A percentile compares a stretch with the other conserved stretches of the same genome.
Conservation (phyloP, 257 asterid species). For the Plantago elongata region DNA sequence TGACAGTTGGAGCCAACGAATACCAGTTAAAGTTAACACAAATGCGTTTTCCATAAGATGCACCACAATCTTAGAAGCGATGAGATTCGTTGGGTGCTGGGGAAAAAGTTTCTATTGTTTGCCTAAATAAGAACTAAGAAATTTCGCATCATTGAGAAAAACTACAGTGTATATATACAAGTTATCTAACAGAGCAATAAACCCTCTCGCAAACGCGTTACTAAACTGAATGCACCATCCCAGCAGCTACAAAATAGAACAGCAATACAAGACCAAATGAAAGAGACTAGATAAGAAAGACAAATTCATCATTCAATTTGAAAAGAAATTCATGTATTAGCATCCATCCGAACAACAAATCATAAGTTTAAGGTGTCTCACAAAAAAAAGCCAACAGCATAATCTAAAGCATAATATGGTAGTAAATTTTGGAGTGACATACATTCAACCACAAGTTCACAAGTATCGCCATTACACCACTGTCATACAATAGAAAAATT, state of each 20-base stretch:
- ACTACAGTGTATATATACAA: neutral
- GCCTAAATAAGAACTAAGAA: neutral
- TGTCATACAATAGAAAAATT: neutral
- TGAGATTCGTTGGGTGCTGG: too few relatives aligned
- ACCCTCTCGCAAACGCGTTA: neutral
- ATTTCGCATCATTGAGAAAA: neutral
- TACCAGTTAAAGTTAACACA: neutral
- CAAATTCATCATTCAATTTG: neutral
- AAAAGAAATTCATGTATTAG: too few relatives aligned
- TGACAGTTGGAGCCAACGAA: neutral
- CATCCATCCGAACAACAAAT: too few relatives aligned
- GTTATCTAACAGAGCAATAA: neutral
- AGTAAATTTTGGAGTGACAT: constrained; percentile 11
- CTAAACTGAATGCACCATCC: too few relatives aligned
- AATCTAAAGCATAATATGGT: constrained; percentile 9
- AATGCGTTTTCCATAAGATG: too few relatives aligned
- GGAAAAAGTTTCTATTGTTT: too few relatives aligned
- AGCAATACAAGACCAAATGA: too few relatives aligned
- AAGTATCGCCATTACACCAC: constrained; percentile 6
- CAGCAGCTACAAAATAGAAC: too few relatives aligned
- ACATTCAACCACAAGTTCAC: constrained; percentile 12
- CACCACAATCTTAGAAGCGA: too few relatives aligned
- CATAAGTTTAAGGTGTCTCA: neutral
- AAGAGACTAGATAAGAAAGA: neutral
- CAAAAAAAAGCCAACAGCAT: constrained; percentile 13